Evolutionary conservation across 2,329 filamentous ascomycete genomes (phyloP), one percentile per base, ranked within the genome.

Genomic region (Chalaropsis thielavioides): DNA sequence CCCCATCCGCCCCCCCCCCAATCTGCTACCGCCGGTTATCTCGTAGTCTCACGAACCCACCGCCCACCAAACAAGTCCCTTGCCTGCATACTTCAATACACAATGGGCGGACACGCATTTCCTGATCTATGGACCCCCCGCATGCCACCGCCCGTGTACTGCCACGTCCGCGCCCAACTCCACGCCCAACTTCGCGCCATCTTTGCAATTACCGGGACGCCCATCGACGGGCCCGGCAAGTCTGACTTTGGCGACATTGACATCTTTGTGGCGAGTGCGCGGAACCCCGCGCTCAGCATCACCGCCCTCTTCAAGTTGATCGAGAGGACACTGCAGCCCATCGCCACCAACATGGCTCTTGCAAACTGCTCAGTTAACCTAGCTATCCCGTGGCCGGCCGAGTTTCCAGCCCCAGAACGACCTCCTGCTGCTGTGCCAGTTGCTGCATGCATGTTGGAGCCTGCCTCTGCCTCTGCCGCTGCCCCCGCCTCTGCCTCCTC

Each of bases 191-290:
- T 89, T 0, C 72, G 74, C 0, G 69, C 75, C 0, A 73, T 86
- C 2, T 90, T 83, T 69, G 64, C 74, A 0, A 75, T 75, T 7
- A 83, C 88, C 3, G 80, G 78, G 0, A 78, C 80, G 0, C 84
- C 88, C 0, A 81, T 86, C 35, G 87, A 90, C 69, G 86, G 82
- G 0, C 88, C 89, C 0, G 84, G 72, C 0, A 94, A 94, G 73
- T 51, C 69, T 0, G 81, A 84, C 69, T 81, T 83, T 70, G 90
- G 89, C 22, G 90, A 94, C 69, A 75, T 95, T 44, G 89, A 94
- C 73, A 78, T 92, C 66, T 73, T 90, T 1, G 79, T 89, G 1
- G 75, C 76, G 0, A 71, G 72, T 40, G 73, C 75, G 69, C 19
- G 31, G 65, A 3, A 49, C 68, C 0, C 46, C 66, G 15, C 67